phyloP scores from a whole-genome alignment of 2,329 filamentous ascomycete genomes.

The Pyricularia grisea region DNA sequence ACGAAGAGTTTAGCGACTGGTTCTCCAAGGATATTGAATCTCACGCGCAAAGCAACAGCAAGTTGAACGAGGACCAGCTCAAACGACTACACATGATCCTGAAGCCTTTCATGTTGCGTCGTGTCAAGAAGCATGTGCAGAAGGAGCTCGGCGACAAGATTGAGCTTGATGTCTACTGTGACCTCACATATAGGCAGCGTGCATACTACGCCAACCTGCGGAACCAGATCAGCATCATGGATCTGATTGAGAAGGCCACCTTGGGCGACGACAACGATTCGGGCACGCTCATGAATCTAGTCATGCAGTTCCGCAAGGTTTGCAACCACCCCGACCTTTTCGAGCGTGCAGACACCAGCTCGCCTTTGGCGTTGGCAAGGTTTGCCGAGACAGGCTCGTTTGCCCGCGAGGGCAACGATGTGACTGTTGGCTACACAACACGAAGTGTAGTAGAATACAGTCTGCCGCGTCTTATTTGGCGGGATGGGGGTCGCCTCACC shows the following conservation, averaged over 20 bases:
- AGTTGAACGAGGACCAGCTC: constrained; percentile 95
- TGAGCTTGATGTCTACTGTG: constrained; percentile 90
- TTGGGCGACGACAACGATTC: constrained; percentile 83
- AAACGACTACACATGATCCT: constrained; percentile 97
- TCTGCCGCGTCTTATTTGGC: constrained; percentile 73
- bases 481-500: constrained; percentile 67
- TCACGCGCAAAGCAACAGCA: constrained; percentile 98
- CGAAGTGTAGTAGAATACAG: constrained; percentile 78
- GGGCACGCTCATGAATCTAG: constrained; percentile 94
- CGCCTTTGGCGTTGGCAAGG: constrained; percentile 72
- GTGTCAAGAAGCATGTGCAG: constrained; percentile 99
- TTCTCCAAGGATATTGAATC: constrained; percentile 96
- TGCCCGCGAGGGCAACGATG: constrained; percentile 72
- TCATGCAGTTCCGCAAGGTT: constrained; percentile 99
- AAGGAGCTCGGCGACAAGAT: constrained; percentile 99
- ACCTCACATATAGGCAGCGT: constrained; percentile 91
- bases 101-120: constrained; percentile 98
- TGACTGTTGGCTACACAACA: constrained; percentile 79
- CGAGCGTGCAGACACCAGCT: constrained; percentile 84
- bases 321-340: constrained; percentile 98
- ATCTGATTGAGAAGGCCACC: constrained; percentile 94
- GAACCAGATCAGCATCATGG: constrained; percentile 98
- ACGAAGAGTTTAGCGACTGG: constrained; percentile 90
- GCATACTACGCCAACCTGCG: constrained; percentile 87
- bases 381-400: constrained; percentile 96